phyloP scores from a whole-genome alignment of 176 grass and related monocot species.

The Tillandsia fasciculata region DNA sequence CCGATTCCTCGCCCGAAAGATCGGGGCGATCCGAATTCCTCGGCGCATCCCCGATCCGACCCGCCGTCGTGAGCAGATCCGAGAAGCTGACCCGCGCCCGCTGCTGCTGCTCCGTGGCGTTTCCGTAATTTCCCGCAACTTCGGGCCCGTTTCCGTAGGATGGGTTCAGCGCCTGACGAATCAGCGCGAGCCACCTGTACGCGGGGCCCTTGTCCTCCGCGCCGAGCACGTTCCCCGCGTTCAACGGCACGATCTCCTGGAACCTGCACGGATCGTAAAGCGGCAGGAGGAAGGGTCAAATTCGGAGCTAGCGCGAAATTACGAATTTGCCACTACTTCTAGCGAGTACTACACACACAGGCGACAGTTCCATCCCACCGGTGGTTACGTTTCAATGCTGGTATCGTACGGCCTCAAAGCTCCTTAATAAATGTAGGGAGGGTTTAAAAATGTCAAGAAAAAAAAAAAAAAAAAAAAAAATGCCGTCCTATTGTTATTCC shows the following conservation, averaged over 20 bases:
- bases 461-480: no score
- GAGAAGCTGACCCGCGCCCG: constrained; percentile 39
- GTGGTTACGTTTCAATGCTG: no score
- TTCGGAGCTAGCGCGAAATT: background rate
- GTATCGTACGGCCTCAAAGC: constrained; percentile 9
- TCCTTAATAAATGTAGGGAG: no score
- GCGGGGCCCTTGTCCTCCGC: constrained; percentile 54
- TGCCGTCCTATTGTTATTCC: no score
- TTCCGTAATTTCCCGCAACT: background rate
- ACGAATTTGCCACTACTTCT: background rate
- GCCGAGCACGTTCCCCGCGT: constrained; percentile 67
- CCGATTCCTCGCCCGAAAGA: constrained; percentile 13
- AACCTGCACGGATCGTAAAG: constrained; percentile 33
- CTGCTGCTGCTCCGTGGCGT: background rate
- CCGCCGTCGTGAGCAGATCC: constrained; percentile 20
- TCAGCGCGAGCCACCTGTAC: constrained; percentile 53
- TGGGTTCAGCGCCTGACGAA: constrained; percentile 38
- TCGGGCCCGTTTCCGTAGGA: background rate
- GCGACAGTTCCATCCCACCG: no score
- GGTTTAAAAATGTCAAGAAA: no score
- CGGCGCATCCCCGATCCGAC: constrained; percentile 2
- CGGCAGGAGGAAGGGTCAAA: background rate
- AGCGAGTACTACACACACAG: no score
- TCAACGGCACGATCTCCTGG: constrained; percentile 85
- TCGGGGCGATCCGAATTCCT: constrained; percentile 1